Evolutionary conservation across 1,284 basidiomycete species (phyloP), one percentile per base, ranked within the genome.

Genomic region (Chalciporus sp.): DNA sequence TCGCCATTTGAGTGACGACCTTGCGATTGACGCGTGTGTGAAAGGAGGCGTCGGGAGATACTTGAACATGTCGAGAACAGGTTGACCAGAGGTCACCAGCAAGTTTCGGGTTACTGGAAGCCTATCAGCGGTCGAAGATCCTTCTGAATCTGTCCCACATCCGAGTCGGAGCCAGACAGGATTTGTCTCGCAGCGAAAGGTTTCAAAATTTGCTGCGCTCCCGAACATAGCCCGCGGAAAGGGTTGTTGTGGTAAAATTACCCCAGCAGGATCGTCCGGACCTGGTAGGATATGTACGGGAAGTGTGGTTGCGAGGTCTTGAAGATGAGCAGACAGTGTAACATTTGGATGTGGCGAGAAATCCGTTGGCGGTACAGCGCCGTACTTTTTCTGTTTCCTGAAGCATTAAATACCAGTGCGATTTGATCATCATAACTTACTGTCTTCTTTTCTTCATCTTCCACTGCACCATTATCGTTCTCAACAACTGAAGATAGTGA

Each of bases 41-140:
- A 82, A 75, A 8, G 84, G 83, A 14, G 84, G 84, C 14, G 83
- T 80, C 14, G 82, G 79, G 37, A 95, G 76, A 73, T 99, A 99
- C 71, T 94, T 96, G 81, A 86, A 94, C 74, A 98, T 89, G 67
- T 99, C 97, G 69, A 98, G 90, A 27, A 99, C 67, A 3, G 94
- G 90, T 71, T 99, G 97, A 2, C 97, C 97, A 26, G 92, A 90
- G 33, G 92, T 89, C 19, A 88, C 83, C 23, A 99, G 76, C 43
- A 98, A 73, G 26, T 84, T 88, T 57, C 79, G 75, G 47, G 72
- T 67, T 33, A 73, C 61, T 17, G 60, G 49, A 26, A 62, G 48
- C 39, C 55, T 65, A 51, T 60, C 54, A 40, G 65, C 44, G 33
- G 43, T 42, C 26, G 33, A 48, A 23, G 6, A 23, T 50, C 62